Percentiles rank a stretch among this genome's conserved stretches.
Evolutionary conservation across 345 rosid species (phyloP).

Genomic region (Salix koriyanagi): DNA sequence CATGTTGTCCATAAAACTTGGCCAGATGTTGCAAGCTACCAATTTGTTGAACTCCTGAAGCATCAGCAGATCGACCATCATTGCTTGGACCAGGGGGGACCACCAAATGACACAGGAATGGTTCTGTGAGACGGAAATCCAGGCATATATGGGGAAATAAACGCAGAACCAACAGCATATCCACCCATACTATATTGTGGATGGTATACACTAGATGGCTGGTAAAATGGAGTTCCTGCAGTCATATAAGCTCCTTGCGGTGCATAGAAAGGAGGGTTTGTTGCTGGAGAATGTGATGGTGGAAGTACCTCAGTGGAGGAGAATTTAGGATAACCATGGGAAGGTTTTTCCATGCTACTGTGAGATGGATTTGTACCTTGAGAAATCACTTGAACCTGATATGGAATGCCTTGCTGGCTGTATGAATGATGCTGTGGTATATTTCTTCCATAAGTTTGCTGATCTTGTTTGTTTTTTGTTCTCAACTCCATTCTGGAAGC

Average conservation of each 20-base stretch:
- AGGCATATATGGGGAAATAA: conserved; percentile 57
- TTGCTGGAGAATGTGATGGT: conserved; percentile 54
- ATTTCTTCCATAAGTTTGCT: conserved; percentile 22
- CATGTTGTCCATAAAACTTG: conserved; percentile 42
- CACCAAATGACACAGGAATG: conserved; percentile 56
- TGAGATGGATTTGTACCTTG: conserved; percentile 15
- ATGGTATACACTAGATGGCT: conserved; percentile 57
- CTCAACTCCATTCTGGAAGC: conserved; percentile 30
- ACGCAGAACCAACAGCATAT: conserved; percentile 52
- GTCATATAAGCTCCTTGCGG: conserved; percentile 53
- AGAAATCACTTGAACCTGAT: conserved; percentile 26
- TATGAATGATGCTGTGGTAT: conserved; percentile 22
- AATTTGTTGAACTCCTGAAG: conserved; percentile 32
- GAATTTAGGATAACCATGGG: conserved; percentile 40
- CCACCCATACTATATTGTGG: conserved; percentile 59
- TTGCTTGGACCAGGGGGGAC: conserved; percentile 41
- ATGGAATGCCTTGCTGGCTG: conserved; percentile 30
- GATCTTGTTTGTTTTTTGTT: conserved; percentile 27
- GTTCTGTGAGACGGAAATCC: conserved; percentile 69
- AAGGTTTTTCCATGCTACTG: conserved; percentile 31
- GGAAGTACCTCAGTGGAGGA: conserved; percentile 51
- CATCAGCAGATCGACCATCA: conserved; percentile 34
- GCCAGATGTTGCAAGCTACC: conserved; percentile 42
- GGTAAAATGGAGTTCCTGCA: conserved; percentile 58
- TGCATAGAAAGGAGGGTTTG: conserved; percentile 58